These are phyloP conservation scores for Casuarina cunninghamiana DNA, from an alignment of 306 rosid species.

Conservation along the genomic window DNA sequence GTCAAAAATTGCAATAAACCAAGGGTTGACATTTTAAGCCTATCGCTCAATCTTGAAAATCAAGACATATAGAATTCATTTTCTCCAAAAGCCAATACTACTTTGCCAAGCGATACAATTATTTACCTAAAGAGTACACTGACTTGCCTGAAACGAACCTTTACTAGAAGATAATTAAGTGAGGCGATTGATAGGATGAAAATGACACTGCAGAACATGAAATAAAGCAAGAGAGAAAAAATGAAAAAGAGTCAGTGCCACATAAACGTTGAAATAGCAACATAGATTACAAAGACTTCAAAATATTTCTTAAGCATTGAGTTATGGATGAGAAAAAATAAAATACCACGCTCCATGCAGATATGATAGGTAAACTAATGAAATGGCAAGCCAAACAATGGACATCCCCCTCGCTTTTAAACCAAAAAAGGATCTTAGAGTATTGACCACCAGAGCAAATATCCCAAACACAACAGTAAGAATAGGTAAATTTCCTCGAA, in stretches of 20 bases:
- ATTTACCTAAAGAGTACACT: neutral
- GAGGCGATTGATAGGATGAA: conserved; percentile 74
- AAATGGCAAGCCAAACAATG: conserved; percentile 69
- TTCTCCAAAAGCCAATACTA: too few species aligned
- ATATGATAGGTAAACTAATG: conserved; percentile 68
- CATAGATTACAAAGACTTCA: neutral
- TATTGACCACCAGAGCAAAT: conserved; percentile 54
- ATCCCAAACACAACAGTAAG: conserved; percentile 67
- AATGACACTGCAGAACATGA: conserved; percentile 53
- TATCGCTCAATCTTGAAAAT: neutral
- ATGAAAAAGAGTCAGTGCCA: neutral
- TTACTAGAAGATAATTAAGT: conserved; percentile 70
- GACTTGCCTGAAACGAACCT: conserved; percentile 53
- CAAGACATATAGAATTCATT: neutral
- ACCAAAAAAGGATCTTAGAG: conserved; percentile 46
- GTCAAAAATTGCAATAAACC: neutral
- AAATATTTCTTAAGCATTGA: neutral
- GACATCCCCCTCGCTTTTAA: conserved; percentile 78
- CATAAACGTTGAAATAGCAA: conserved; percentile 9
- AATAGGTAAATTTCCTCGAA: conserved; percentile 75
- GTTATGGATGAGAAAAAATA: conserved; percentile 5
- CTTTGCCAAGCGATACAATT: too few species aligned
- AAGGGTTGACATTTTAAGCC: neutral
- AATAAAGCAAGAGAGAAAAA: conserved; percentile 25
- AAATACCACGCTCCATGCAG: conserved; percentile 92